Evolutionary conservation across 129 eudicot genomes (phyloP), one percentile per base, ranked within the genome.

Genomic region (Ambrosia trifida): DNA sequence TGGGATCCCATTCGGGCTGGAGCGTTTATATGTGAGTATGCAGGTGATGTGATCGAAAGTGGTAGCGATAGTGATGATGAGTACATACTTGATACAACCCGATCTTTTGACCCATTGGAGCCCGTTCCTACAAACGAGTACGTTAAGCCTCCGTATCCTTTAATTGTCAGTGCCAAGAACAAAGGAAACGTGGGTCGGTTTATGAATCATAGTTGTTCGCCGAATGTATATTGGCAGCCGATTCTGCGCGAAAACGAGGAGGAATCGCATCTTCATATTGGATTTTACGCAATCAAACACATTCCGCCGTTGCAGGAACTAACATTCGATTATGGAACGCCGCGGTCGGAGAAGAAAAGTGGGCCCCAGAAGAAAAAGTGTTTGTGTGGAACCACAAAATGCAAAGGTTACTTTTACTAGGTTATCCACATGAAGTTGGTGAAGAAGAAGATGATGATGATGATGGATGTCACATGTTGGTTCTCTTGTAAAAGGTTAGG

Each of bases 1-100:
- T 83, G 87, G 87, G 91, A 86, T 66, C 83, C 87, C 28, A 80
- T 86, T 13, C 87, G 87, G 58, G 80, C 87, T 24, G 91, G 91
- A 49, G 75, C 87, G 33, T 86, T 86, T 73, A 80, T 86, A 49
- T 86, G 91, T 4, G 91, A 80, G 81, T 86, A 68, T 77, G 87
- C 91, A 66, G 91, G 91, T 64, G 87, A 82, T 60, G 83, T 80
- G 28, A 43, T 86, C 17, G 73, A 83, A 66, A 78, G 79, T 24
- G 49, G 68, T 36, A 60, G 58, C 11, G 74, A 72, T 78, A 72
- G 75, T 33, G 78, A 82, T 9, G 81, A 71, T 63, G 77, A 82
- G 65, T 82, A 79, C 61, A 41, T 86, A 30, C 80, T 86, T 7
- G 87, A 86, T 71, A 46, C 91, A 18, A 74, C 73, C 16, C 83